Evolutionary conservation across 768 basidiomycete genomes (phyloP).

Genomic region (Russula brevipes): DNA sequence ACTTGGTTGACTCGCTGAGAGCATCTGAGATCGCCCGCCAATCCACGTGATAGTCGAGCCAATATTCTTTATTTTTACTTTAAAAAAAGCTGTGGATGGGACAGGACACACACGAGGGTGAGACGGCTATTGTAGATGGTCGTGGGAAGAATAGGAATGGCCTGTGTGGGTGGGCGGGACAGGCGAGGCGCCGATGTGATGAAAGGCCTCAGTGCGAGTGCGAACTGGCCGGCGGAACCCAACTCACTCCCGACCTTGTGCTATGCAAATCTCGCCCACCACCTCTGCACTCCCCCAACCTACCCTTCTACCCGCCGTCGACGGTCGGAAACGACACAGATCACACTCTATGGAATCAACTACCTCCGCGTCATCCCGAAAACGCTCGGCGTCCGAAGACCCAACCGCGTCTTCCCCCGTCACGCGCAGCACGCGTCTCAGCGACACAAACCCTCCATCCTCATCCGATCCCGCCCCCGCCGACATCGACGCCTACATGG

Average conservation of each 20-base stretch:
- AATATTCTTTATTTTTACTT: too few relatives aligned
- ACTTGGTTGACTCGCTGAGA: too few relatives aligned
- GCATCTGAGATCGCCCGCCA: too few relatives aligned
- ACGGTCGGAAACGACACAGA: conserved; percentile 41
- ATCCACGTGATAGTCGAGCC: too few relatives aligned
- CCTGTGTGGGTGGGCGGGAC: too few relatives aligned
- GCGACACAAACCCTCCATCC: conserved; percentile 19
- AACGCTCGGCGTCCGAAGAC: conserved; percentile 73
- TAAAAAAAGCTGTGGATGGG: too few relatives aligned
- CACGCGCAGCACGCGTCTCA: conserved; percentile 35
- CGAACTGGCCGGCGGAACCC: too few relatives aligned
- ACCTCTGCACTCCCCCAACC: conserved; percentile 2
- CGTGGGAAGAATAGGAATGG: conserved; percentile 12
- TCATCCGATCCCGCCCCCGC: conserved; percentile 31
- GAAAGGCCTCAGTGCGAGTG: too few relatives aligned
- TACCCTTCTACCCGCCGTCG: conserved; percentile 6
- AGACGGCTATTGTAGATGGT: not conserved
- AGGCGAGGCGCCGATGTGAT: too few relatives aligned
- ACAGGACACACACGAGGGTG: too few relatives aligned
- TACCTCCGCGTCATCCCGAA: conserved; percentile 65
- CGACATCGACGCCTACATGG: conserved; percentile 55
- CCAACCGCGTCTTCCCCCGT: conserved; percentile 40
- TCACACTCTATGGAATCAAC: conserved; percentile 73
- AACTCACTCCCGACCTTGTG: not conserved
- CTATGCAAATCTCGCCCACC: conserved; percentile 14